A percentile compares a stretch with the other conserved stretches of the same genome.
Evolutionary conservation across 2,329 filamentous ascomycete genomes (phyloP).

Genomic region (Torrubiella hemipterigena): DNA sequence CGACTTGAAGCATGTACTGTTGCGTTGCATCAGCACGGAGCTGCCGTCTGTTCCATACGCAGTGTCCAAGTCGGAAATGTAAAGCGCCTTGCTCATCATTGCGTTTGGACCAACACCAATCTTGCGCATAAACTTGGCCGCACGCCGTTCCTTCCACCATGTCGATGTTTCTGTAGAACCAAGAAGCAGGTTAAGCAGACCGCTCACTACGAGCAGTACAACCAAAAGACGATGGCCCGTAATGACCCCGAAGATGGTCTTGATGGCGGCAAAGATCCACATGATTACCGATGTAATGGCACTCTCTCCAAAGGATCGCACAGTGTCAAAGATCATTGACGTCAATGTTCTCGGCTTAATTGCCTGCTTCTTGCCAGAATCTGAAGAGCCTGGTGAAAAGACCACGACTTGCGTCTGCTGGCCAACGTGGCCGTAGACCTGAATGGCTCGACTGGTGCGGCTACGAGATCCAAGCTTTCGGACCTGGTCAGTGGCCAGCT

Average conservation of each 20-base stretch:
- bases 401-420: slow-evolving; percentile 52
- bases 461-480: slow-evolving; percentile 60
- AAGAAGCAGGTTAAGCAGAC: slow-evolving; percentile 61
- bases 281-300: slow-evolving; percentile 66
- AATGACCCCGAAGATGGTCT: slow-evolving; percentile 53
- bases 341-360: slow-evolving; percentile 52
- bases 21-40: slow-evolving; percentile 22
- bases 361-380: slow-evolving; percentile 40
- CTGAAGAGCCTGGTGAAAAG: slow-evolving; percentile 39
- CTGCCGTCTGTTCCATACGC: slow-evolving; percentile 29
- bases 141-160: slow-evolving; percentile 81
- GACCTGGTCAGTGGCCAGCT: slow-evolving; percentile 67
- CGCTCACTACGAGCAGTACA: slow-evolving; percentile 53
- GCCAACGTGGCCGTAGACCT: slow-evolving; percentile 68
- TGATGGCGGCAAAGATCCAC: slow-evolving; percentile 56
- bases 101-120: slow-evolving; percentile 69
- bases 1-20: slow-evolving; percentile 48
- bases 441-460: slow-evolving; percentile 65
- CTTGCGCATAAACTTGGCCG: slow-evolving; percentile 67
- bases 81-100: slow-evolving; percentile 77
- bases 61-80: slow-evolving; percentile 68
- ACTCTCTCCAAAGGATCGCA: slow-evolving; percentile 63
- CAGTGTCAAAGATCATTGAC: slow-evolving; percentile 60
- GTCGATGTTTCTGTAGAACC: slow-evolving; percentile 59
- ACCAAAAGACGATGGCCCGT: slow-evolving; percentile 68